Base-by-base conservation (phyloP, 2,329 filamentous ascomycete species). In the Zelopaecilomyces penicillatus region DNA sequence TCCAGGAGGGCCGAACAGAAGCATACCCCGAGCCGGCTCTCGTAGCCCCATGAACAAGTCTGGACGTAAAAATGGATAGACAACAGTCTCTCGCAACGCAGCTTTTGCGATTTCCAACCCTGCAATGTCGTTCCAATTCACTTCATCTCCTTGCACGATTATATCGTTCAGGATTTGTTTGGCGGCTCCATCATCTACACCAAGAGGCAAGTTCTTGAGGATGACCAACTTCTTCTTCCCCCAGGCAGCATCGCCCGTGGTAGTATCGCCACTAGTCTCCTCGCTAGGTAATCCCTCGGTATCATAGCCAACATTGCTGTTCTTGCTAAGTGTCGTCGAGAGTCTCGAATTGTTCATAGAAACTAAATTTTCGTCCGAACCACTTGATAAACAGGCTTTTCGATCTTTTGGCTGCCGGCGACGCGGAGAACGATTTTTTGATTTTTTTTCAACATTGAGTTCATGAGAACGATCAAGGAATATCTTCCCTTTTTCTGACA, bases 151-250 rank as follows among this genome's bases (percentile, higher is more conserved):
- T 50, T 91, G 81, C 10, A 97, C 83, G 3, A 98, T 85, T 48
- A 98, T 94, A 53, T 98, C 93, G 57, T 96, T 96, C 46, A 97
- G 73, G 30, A 98, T 96, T 50, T 96, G 88, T 57, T 87, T 86
- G 0, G 91, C 93, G 4, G 90, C 86, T 28, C 75, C 70, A 52
- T 83, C 78, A 58, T 98, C 93, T 3, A 96, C 79, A 0, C 89
- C 89, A 43, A 82, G 76, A 0, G 90, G 90, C 1, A 97, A 66
- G 45, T 83, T 83, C 57, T 86, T 88, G 57, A 96, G 68, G 26
- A 95, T 71, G 6, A 74, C 64, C 40, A 73, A 69, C 50, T 86
- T 79, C 40, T 75, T 78, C 42, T 71, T 72, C 51, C 85, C 77
- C 75, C 80, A 85, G 7, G 70, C 68, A 19, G 63, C 65, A 6